phyloP scores from a whole-genome alignment of 1,284 basidiomycete species.

The Tetrapyrgos nigripes region DNA sequence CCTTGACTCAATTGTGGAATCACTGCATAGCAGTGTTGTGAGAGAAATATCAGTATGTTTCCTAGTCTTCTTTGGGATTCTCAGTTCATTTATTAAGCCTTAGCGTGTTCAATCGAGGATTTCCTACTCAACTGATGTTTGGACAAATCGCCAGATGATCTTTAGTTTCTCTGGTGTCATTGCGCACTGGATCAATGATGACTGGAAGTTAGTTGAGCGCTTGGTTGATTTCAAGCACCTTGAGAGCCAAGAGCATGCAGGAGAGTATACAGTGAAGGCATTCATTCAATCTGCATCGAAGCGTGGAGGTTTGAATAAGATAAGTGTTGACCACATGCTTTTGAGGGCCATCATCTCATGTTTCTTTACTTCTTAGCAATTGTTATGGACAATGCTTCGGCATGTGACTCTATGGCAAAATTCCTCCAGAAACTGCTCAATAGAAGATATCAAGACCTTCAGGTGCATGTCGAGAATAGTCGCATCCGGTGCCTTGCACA shows the following conservation, averaged over 20 bases:
- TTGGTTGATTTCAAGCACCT: slow-evolving; percentile 36
- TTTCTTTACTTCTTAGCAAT: slow-evolving; percentile 1
- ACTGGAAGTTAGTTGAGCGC: no score
- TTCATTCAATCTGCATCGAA: slow-evolving; percentile 29
- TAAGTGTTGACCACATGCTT: slow-evolving; percentile 22
- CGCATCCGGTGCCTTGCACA: slow-evolving; percentile 29
- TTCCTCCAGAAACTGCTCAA: no score
- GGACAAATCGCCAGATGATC: slow-evolving; percentile 37
- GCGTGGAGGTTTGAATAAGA: slow-evolving; percentile 40
- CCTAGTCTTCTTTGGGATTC: background rate
- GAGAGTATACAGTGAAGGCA: slow-evolving; percentile 29
- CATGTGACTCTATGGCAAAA: no score
- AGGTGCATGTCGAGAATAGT: slow-evolving; percentile 17
- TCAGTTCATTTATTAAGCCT: background rate
- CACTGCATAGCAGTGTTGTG: slow-evolving; percentile 34
- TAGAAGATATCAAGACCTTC: slow-evolving; percentile 15
- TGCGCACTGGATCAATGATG: no score
- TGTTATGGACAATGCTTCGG: no score
- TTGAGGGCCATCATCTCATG: background rate
- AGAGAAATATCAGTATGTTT: slow-evolving; percentile 30
- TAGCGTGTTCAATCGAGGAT: slow-evolving; percentile 34
- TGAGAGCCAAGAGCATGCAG: slow-evolving; percentile 36
- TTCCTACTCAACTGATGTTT: slow-evolving; percentile 32
- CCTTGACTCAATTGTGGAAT: slow-evolving; percentile 27
- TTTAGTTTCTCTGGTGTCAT: slow-evolving; percentile 35